Evolutionary conservation across 1,284 basidiomycete genomes (phyloP), one percentile per base, ranked within the genome.

Genomic region (Cryptococcus maquisensis): DNA sequence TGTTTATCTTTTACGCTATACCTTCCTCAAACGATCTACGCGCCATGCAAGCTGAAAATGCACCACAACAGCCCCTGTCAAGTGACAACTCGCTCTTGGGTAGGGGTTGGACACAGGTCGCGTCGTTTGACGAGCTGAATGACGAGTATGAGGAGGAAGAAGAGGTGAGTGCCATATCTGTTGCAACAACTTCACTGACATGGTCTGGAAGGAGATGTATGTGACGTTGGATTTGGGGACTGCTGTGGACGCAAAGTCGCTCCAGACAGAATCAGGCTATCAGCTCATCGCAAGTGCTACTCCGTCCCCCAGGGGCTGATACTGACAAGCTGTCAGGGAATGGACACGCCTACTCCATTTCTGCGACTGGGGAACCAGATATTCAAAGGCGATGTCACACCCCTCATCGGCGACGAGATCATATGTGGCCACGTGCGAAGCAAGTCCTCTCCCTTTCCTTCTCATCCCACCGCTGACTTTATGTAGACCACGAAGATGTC

Each of bases 321-420:
- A 9, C 46, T 32, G 15, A 40, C 20, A 39, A 32, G 32, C 39
- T 40, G 2, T 0, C 47, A 76, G 74, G 74, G 73, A 4, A 57
- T 76, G 50, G 73, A 76, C 51, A 73, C 72, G 13, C 64, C 74
- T 15, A 54, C 68, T 40, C 73, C 74, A 7, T 75, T 73, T 47
- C 57, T 76, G 42, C 73, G 73, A 52, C 50, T 76, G 21, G 72
- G 71, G 13, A 71, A 74, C 54, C 68, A 71, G 47, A 54, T 74
- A 37, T 74, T 71, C 52, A 66, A 72, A 47, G 74, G 74, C 9
- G 54, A 67, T 20, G 47, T 65, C 8, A 59, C 68, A 4, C 64
- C 68, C 12, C 41, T 74, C n/a, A 72, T 75, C 47, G 74, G 73
- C 2, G 65, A 66, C 48, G 74, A 76, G 47, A 67, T 76, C 18